Evolutionary conservation across 2,329 filamentous ascomycete species (phyloP).

Genomic region (Pseudogymnoascus sp.): DNA sequence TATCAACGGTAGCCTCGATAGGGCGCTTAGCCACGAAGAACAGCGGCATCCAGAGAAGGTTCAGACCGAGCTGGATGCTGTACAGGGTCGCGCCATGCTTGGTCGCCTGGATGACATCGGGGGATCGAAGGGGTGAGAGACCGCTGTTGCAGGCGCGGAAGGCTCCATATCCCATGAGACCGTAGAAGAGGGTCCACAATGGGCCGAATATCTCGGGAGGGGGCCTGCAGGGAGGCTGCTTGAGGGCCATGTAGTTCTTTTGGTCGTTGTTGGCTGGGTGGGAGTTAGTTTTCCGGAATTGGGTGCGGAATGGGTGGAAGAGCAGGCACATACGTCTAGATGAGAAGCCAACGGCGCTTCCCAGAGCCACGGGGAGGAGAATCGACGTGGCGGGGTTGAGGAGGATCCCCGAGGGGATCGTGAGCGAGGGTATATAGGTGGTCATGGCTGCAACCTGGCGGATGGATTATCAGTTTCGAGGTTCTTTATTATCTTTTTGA

Average conservation of each 20-base stretch:
- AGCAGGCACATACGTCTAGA: constrained; percentile 49
- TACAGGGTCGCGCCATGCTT: constrained; percentile 71
- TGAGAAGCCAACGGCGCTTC: constrained; percentile 64
- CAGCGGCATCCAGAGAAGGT: constrained; percentile 84
- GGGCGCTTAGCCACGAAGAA: constrained; percentile 78
- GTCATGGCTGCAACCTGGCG: constrained; percentile 52
- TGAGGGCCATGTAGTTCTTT: constrained; percentile 55
- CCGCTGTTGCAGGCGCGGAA: constrained; percentile 65
- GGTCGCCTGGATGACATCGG: constrained; percentile 49
- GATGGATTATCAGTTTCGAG: neutral
- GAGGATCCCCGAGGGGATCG: constrained; percentile 65
- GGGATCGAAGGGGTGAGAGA: constrained; percentile 46
- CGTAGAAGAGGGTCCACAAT: constrained; percentile 60
- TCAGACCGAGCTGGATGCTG: constrained; percentile 76
- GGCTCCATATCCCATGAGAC: constrained; percentile 80
- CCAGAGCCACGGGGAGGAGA: constrained; percentile 66
- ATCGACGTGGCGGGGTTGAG: constrained; percentile 64
- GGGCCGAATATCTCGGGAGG: constrained; percentile 57
- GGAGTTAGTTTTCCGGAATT: neutral
- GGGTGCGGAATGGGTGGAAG: neutral
- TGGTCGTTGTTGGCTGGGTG: constrained; percentile 47
- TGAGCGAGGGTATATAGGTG: constrained; percentile 69
- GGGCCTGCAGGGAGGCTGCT: constrained; percentile 58
- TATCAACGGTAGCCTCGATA: constrained; percentile 65
- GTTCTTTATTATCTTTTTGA: neutral